These are phyloP conservation scores for Aleurites moluccanus DNA, from an alignment of 441 rosid species.

Conservation along the genomic window DNA sequence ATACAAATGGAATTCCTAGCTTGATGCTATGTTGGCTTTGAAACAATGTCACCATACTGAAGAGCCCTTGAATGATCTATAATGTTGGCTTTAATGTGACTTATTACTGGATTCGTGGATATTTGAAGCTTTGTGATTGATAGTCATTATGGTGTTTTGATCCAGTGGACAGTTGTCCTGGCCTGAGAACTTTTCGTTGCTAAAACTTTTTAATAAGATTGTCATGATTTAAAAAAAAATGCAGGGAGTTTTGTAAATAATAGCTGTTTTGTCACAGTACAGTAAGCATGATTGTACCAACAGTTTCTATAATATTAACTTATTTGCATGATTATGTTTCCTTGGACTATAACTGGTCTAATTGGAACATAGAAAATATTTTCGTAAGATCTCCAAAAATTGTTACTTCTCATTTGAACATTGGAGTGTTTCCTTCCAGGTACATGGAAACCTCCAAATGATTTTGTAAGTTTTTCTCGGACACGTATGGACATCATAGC, in stretches of 20 bases:
- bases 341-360: background rate
- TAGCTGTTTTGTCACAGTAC: background rate
- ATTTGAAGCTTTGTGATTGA: constrained; percentile 10
- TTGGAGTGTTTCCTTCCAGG: too few relatives aligned
- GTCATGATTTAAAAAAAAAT: constrained; percentile 12
- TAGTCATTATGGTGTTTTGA: constrained; percentile 12
- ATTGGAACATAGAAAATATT: too few relatives aligned
- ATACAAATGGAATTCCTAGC: background rate
- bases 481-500: too few relatives aligned
- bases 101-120: background rate
- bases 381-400: too few relatives aligned
- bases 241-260: constrained; percentile 16
- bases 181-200: too few relatives aligned
- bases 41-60: background rate
- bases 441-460: too few relatives aligned
- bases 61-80: background rate
- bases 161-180: constrained; percentile 7
- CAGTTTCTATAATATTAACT: background rate
- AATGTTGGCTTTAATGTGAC: constrained; percentile 15
- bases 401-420: too few relatives aligned
- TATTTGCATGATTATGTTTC: background rate
- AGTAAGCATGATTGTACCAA: constrained; percentile 17
- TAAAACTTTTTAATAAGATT: constrained; percentile 23
- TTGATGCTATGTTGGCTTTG: background rate
- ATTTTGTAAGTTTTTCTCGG: too few relatives aligned